Evolutionary conservation across 306 rosid genomes (phyloP), one percentile per base, ranked within the genome.

Genomic region (Vicia villosa): DNA sequence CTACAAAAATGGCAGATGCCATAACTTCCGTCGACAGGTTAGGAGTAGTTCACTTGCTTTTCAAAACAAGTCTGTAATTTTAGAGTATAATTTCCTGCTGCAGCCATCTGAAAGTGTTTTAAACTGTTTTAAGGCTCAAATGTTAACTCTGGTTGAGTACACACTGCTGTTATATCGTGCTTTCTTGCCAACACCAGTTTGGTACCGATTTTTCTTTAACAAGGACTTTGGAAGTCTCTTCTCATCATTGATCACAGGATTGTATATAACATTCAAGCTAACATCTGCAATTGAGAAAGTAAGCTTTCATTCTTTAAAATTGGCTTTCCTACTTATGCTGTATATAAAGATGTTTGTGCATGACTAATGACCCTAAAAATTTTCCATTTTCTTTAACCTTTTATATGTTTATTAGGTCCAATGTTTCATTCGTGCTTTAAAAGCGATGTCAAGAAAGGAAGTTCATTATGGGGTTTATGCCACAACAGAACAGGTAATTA

Each of bases 121-220:
- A 63, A 65, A 34, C 61, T 81, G 64, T 68, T 59, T 80, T 42
- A 24, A 93, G 98, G 98, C 86, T 75, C 97, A 94, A 85, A 76
- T 88, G 72, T 80, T 94, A 74, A 94, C 97, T 42, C 76, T 90
- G 19, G 66, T 90, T 43, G 98, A 94, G 83, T 86, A 90, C 76
- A 17, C 83, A 1, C 83, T 90, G 76, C 83, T 94, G 41, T 67
- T 94, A 69, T 94, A 90, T 78, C 97, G 95, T 66, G 87, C 87
- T 17, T 76, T 90, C 63, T 71, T 94, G 81, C 96, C 98, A 50
- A 73, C 92, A 52, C 96, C 98, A 20, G 92, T 94, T 63, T 94
- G 97, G 97, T 90, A 90, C 69, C 84, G 91, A 5, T 90, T 90
- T 84, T 90, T 88, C 83, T 80, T 90, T 74, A 87, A 94, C 88